These are phyloP conservation scores for Cinnamomum micranthum DNA, from an alignment of 164 flowering plant species.

Conservation along the genomic window DNA sequence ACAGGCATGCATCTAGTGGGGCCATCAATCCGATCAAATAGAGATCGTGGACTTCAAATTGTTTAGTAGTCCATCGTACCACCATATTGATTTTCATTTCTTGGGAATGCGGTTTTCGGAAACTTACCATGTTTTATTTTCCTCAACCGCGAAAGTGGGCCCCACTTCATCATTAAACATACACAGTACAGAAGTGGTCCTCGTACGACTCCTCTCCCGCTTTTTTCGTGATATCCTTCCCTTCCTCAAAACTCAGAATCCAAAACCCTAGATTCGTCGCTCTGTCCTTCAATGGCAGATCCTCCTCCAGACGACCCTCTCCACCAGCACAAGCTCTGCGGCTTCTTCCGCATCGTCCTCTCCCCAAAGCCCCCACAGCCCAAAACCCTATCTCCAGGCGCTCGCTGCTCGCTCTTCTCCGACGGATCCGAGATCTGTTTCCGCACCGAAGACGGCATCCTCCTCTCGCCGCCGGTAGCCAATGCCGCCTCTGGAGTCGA, in stretches of 20 bases:
- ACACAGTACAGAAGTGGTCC: too few species aligned
- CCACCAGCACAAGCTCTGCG: slow-evolving; percentile 56
- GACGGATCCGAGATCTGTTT: slow-evolving; percentile 17
- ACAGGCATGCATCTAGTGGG: too few species aligned
- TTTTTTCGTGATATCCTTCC: too few species aligned
- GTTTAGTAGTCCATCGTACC: too few species aligned
- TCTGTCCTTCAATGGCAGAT: slow-evolving; percentile 7
- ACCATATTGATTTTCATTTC: too few species aligned
- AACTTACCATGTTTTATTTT: too few species aligned
- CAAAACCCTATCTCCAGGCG: slow-evolving; percentile 17
- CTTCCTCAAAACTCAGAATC: background rate
- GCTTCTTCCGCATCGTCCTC: slow-evolving; percentile 53
- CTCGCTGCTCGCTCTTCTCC: slow-evolving; percentile 14
- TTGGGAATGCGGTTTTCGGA: too few species aligned
- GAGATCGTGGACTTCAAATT: too few species aligned
- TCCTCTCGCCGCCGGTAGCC: slow-evolving; percentile 2
- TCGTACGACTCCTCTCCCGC: too few species aligned
- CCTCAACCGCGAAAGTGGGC: too few species aligned
- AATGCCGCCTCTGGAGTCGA: background rate
- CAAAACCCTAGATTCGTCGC: slow-evolving; percentile 11
- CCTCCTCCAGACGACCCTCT: slow-evolving; percentile 6
- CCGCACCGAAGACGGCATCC: slow-evolving; percentile 20
- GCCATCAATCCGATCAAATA: too few species aligned
- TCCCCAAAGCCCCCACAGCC: slow-evolving; percentile 2
- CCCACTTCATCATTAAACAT: too few species aligned